Percentiles rank a stretch among this genome's conserved stretches.
phyloP scores from a whole-genome alignment of 352 stramenopile species.

The Globisporangium solare region DNA sequence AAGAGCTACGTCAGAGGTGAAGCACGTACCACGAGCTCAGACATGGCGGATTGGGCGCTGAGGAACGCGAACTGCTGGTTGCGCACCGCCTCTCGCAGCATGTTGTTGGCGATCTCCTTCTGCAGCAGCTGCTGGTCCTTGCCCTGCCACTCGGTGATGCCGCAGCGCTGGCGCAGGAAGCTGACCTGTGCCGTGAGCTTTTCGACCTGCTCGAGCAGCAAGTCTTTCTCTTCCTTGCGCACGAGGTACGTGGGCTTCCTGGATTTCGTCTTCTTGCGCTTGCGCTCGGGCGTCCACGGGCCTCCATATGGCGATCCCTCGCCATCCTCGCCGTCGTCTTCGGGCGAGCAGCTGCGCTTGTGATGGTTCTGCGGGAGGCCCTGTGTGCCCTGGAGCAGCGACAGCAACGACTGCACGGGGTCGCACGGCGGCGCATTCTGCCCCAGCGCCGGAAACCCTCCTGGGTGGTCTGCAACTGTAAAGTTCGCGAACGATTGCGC shows the following conservation, averaged over 20 bases:
- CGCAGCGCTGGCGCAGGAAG: constrained; percentile 26
- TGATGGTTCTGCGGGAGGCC: neutral
- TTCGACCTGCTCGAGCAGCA: constrained; percentile 30
- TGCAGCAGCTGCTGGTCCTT: constrained; percentile 24
- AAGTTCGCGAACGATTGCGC: neutral
- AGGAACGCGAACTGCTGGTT: constrained; percentile 46
- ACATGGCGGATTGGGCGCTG: constrained; percentile 37
- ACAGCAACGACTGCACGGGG: constrained; percentile 6
- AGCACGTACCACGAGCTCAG: constrained; percentile 27
- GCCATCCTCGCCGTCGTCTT: neutral
- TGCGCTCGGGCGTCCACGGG: constrained; percentile 6
- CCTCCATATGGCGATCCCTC: neutral
- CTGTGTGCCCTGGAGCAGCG: neutral
- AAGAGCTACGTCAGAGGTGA: constrained; percentile 1
- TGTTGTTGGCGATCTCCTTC: constrained; percentile 38
- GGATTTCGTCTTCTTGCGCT: constrained; percentile 23
- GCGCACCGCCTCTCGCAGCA: constrained; percentile 35
- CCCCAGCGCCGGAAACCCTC: neutral
- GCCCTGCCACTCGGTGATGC: constrained; percentile 12
- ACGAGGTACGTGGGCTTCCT: constrained; percentile 49
- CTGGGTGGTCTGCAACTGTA: neutral
- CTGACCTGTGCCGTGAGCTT: constrained; percentile 34
- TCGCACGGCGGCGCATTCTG: neutral
- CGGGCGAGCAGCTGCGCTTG: constrained; percentile 7
- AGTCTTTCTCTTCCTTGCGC: constrained; percentile 43